Percentiles rank a stretch among this genome's conserved stretches.
phyloP scores from a whole-genome alignment of 768 basidiomycete genomes.

The Calocera viscosa region DNA sequence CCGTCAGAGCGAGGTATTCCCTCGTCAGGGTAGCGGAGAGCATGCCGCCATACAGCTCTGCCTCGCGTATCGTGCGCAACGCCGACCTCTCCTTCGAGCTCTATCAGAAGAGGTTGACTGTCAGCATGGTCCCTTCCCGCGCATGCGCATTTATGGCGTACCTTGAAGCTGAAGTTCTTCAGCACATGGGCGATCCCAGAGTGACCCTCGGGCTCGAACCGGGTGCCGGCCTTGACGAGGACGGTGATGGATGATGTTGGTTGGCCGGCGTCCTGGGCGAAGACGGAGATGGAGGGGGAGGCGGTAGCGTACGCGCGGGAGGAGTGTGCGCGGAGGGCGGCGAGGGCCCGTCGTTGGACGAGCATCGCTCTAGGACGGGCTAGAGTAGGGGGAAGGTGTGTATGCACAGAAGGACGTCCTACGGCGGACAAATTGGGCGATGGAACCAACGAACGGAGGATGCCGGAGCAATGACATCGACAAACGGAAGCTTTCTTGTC shows the following conservation, averaged over 20 bases:
- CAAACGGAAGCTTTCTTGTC: not conserved
- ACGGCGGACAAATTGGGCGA: conserved; percentile 5
- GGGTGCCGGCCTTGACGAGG: conserved; percentile 81
- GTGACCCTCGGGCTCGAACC: conserved; percentile 58
- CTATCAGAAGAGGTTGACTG: conserved; percentile 32
- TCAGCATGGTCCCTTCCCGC: not conserved
- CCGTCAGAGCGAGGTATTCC: conserved; percentile 85
- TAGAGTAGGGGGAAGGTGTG: not conserved
- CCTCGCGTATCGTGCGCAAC: conserved; percentile 79
- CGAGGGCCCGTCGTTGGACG: conserved; percentile 12
- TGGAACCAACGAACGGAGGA: conserved; percentile 1
- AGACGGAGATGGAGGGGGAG: conserved; percentile 70
- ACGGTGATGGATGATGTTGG: conserved; percentile 79
- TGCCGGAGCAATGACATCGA: conserved; percentile 9
- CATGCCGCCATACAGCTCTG: conserved; percentile 86
- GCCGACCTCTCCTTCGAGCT: conserved; percentile 77
- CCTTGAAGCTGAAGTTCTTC: conserved; percentile 99
- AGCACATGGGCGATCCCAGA: conserved; percentile 86
- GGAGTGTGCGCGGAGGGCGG: conserved; percentile 16
- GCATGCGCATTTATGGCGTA: conserved; percentile 29
- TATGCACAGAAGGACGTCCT: not conserved
- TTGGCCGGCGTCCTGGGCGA: conserved; percentile 67
- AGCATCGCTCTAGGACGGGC: conserved; percentile 5
- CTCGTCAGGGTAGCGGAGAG: conserved; percentile 71
- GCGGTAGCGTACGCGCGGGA: conserved; percentile 62